Percentiles rank a stretch among this genome's conserved stretches.
Evolutionary conservation across 1,139 yeast genomes (phyloP).

Genomic region (Candida sp.): DNA sequence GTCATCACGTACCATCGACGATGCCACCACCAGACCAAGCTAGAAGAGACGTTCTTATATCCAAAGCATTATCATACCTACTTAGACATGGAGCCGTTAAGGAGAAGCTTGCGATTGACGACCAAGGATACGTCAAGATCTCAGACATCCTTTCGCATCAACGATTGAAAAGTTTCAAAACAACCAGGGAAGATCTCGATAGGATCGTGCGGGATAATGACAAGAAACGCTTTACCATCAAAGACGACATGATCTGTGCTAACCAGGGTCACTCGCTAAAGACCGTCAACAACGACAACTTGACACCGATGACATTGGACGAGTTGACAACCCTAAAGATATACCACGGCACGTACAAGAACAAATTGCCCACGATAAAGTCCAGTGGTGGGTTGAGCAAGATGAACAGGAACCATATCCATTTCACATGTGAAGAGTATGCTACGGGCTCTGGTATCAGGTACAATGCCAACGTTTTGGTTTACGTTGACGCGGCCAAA

Average conservation of each 20-base stretch:
- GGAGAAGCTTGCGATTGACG: constrained; percentile 67
- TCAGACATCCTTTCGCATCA: constrained; percentile 57
- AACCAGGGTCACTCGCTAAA: constrained; percentile 88
- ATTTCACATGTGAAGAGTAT: constrained; percentile 49
- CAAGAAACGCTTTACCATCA: constrained; percentile 68
- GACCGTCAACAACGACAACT: constrained; percentile 44
- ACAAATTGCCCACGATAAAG: constrained; percentile 53
- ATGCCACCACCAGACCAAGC: constrained; percentile 17
- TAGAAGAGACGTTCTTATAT: constrained; percentile 58
- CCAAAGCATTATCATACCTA: constrained; percentile 76
- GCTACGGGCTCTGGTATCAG: constrained; percentile 74
- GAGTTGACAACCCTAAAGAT: constrained; percentile 34
- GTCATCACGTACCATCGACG: not conserved
- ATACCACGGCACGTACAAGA: constrained; percentile 81
- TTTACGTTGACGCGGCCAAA: constrained; percentile 61
- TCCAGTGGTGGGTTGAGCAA: constrained; percentile 59
- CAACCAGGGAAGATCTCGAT: constrained; percentile 60
- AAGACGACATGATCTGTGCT: constrained; percentile 63
- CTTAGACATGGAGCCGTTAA: constrained; percentile 86
- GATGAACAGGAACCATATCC: constrained; percentile 87
- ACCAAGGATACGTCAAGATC: constrained; percentile 67
- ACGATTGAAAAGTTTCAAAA: constrained; percentile 57
- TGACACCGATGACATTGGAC: constrained; percentile 26
- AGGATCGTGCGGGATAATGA: constrained; percentile 67
- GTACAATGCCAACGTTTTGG: constrained; percentile 56